Base-by-base conservation (phyloP, 1,139 yeast species). In the Nadsonia commutata region DNA sequence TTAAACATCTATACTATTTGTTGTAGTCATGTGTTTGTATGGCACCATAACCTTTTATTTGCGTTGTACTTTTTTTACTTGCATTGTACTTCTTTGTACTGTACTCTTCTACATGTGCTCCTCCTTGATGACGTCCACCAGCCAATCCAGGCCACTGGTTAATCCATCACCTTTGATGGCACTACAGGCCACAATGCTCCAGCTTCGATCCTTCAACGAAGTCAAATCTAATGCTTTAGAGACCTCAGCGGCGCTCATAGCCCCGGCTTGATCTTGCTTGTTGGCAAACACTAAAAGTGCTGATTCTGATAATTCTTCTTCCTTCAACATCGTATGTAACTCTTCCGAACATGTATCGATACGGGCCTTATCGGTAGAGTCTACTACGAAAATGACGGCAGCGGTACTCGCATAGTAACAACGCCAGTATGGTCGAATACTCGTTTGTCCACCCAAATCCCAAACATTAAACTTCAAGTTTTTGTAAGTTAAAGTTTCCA, bases 111-210 rank as follows among this genome's bases (percentile, higher is more conserved):
- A 54, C 51, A 56, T 48, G 48, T 56, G 60, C 53, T 62, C 96
- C 56, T 90, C 98, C 61, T 84, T 83, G 51, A 90, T 86, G 40
- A 86, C 96, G 57, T 90, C 96, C 64, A 86, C 93, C 56, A 90
- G 66, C 98, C 98, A 90, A 62, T 90, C 97, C 57, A 90, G 72
- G 43, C 98, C 44, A 62, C 90, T 97, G 18, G 85, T 80, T 56
- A 90, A 73, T 37, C 97, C 98, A 59, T 90, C 96, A 40, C 98
- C 98, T 52, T 85, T 81, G 48, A 88, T 76, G 20, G 98, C 98
- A 66, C 95, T 82, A 52, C 95, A 82, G 3, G 96, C 96, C 49
- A 88, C 95, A 51, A 90, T 90, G 56, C 95, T 84, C 98, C 98
- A 90, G 59, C 94, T 83, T 60, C 98, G 74, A 62, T 90, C 98